Evolutionary conservation across 345 rosid species (phyloP).

Genomic region (Eucalyptus sp.): DNA sequence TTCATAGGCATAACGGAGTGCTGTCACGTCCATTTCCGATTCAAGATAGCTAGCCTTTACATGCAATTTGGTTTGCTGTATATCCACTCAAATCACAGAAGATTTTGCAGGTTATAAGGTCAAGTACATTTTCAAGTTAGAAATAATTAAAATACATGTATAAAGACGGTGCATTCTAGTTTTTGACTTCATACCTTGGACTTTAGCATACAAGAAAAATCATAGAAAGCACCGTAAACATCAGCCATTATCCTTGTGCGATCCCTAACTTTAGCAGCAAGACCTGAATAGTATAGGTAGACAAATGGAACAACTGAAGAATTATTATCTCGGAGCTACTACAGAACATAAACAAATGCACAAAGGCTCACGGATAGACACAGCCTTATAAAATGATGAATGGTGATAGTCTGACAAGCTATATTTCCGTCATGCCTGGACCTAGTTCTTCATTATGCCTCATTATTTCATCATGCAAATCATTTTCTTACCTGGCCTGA

Average conservation of each 20-base stretch:
- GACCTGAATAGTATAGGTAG: conserved; percentile 31
- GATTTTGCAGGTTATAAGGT: not conserved
- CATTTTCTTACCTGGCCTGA: conserved; percentile 74
- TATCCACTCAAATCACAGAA: not conserved
- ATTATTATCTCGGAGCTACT: not conserved
- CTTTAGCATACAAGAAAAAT: conserved; percentile 60
- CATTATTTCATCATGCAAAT: not conserved
- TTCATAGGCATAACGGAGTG: not conserved
- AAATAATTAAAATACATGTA: not conserved
- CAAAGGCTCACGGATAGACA: not conserved
- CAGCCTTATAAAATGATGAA: not conserved
- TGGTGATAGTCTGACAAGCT: not conserved
- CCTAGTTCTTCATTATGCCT: not conserved
- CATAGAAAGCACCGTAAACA: conserved; percentile 79
- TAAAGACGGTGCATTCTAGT: not conserved
- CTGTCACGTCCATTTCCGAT: not conserved
- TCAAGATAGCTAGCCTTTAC: not conserved
- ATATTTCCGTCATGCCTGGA: not conserved
- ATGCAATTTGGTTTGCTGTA: not conserved
- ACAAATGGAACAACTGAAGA: not conserved
- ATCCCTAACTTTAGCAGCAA: conserved; percentile 75
- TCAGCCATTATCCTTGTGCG: conserved; percentile 73
- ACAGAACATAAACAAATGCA: not conserved
- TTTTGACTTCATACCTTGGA: conserved; percentile 35
- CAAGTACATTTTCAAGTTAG: not conserved